Conservation (phyloP, 1,284 basidiomycete genomes). For the Anthracocystis setariae region DNA sequence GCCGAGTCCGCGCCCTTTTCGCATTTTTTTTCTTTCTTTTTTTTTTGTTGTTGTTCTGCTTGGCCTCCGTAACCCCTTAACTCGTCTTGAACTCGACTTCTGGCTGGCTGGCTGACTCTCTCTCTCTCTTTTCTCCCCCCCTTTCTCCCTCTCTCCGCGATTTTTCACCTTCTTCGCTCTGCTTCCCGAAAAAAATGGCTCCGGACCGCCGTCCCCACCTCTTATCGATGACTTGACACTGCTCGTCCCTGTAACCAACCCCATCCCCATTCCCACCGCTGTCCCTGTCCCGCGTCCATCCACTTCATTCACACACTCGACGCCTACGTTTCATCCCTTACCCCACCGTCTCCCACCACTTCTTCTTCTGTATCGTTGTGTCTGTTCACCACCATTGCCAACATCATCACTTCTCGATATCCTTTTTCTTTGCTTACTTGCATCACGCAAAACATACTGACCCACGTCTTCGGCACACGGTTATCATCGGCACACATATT, state of each 20-base stretch:
- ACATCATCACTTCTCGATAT: neutral
- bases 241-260: neutral
- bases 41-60: too few relatives aligned
- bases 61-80: too few relatives aligned
- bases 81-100: too few relatives aligned
- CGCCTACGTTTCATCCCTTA: neutral
- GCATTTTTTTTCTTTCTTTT: too few relatives aligned
- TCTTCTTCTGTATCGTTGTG: neutral
- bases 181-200: constrained; percentile 3
- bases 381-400: neutral
- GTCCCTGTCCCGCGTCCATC: neutral
- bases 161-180: too few relatives aligned
- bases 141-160: too few relatives aligned
- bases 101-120: neutral
- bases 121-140: neutral
- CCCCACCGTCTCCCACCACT: constrained; percentile 2
- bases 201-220: constrained; percentile 38
- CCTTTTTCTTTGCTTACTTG: neutral
- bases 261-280: too few relatives aligned
- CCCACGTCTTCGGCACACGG: too few relatives aligned
- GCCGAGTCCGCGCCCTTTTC: constrained; percentile 2
- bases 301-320: neutral
- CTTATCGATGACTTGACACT: constrained; percentile 39
- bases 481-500: neutral
- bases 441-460: neutral